Percentiles rank a stretch among this genome's conserved stretches.
phyloP scores from a whole-genome alignment of 2,329 filamentous ascomycete genomes.

The Aspergillus texensis region DNA sequence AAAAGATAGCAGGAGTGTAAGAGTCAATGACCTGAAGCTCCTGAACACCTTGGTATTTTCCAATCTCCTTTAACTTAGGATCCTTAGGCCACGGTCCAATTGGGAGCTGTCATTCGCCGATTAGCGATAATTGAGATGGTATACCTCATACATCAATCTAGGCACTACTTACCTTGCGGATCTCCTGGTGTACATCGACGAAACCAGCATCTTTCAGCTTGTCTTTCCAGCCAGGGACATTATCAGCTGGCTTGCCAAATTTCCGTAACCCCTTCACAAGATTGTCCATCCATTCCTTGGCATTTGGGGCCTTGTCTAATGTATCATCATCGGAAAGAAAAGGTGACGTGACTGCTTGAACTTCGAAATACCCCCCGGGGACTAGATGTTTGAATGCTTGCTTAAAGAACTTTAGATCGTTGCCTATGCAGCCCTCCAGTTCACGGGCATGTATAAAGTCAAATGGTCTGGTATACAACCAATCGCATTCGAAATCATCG shows the following conservation, averaged over 20 bases:
- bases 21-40: constrained; percentile 3
- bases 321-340: not conserved
- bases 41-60: constrained; percentile 2
- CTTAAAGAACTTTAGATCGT: not conserved
- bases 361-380: not conserved
- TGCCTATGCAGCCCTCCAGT: not conserved
- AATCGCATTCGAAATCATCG: not conserved
- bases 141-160: not conserved
- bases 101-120: not conserved
- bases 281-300: not conserved
- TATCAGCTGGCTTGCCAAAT: not conserved
- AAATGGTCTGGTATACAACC: not conserved
- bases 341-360: not conserved
- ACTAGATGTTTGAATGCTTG: not conserved
- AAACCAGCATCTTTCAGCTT: not conserved
- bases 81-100: constrained; percentile 3
- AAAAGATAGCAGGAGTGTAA: not conserved
- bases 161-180: not conserved
- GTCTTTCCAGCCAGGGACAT: not conserved
- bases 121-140: not conserved
- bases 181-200: not conserved
- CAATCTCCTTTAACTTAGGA: not conserved
- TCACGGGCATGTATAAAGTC: constrained; percentile 1
- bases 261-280: not conserved
- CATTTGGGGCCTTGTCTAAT: not conserved